Percentiles rank a stretch among this genome's conserved stretches.
These are phyloP conservation scores for Paraleonurus japonicus DNA, from an alignment of 257 asterid genomes.

Conservation along the genomic window DNA sequence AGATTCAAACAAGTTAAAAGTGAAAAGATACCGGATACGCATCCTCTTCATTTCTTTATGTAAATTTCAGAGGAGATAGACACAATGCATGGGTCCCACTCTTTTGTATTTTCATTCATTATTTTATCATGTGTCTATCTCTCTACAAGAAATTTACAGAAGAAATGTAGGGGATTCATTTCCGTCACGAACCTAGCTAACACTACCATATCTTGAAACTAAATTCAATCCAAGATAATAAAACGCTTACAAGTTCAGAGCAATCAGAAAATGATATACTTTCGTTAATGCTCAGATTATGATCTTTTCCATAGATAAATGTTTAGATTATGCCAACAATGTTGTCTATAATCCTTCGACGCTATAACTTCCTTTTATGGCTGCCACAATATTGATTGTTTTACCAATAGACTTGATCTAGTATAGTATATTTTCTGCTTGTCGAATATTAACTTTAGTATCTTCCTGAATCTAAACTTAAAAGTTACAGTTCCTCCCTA, in stretches of 20 bases:
- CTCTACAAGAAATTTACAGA: too few species aligned
- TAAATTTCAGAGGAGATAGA: too few species aligned
- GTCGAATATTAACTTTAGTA: not conserved
- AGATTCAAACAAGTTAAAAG: slow-evolving; percentile 25
- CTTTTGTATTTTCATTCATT: too few species aligned
- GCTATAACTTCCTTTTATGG: not conserved
- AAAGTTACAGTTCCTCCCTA: not conserved
- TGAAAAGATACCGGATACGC: too few species aligned
- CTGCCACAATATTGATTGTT: not conserved
- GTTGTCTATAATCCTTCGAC: not conserved
- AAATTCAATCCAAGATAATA: not conserved
- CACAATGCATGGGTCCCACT: too few species aligned
- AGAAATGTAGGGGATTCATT: too few species aligned
- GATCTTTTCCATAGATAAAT: not conserved
- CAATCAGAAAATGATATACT: not conserved
- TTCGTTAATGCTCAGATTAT: not conserved
- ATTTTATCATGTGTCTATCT: too few species aligned
- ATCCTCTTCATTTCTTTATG: too few species aligned
- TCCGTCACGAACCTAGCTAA: not conserved
- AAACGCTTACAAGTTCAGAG: not conserved
- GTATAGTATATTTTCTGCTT: not conserved
- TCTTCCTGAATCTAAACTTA: not conserved
- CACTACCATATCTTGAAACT: not conserved
- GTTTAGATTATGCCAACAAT: not conserved
- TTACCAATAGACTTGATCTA: not conserved